These are phyloP conservation scores for Aureobasidium melanogenum DNA, from an alignment of 2,329 filamentous ascomycete genomes.

Conservation along the genomic window DNA sequence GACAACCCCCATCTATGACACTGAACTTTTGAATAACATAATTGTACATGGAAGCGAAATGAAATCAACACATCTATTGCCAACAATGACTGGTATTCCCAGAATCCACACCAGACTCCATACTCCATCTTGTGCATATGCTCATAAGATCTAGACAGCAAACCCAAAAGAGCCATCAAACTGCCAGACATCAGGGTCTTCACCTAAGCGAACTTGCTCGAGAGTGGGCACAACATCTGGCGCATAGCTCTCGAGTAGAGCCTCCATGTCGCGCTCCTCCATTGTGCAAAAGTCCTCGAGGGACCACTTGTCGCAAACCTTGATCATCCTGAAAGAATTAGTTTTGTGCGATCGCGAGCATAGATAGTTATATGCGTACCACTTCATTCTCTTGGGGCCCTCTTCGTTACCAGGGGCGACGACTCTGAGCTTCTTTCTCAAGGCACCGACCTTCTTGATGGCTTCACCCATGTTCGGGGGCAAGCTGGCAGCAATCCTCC, in stretches of 20 bases:
- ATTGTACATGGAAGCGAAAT: background rate
- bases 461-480: conserved; percentile 76
- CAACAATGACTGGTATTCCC: background rate
- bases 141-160: background rate
- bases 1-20: background rate
- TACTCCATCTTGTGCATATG: background rate
- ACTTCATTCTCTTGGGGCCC: conserved; percentile 81
- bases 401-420: conserved; percentile 64
- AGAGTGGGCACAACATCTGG: conserved; percentile 36
- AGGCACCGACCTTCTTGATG: conserved; percentile 71
- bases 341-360: background rate
- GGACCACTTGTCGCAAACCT: conserved; percentile 78
- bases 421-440: conserved; percentile 70
- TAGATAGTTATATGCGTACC: conserved; percentile 42
- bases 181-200: conserved; percentile 20
- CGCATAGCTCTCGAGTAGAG: conserved; percentile 66
- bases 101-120: background rate
- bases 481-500: conserved; percentile 67
- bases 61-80: background rate
- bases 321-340: conserved; percentile 63
- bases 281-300: conserved; percentile 78
- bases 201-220: conserved; percentile 33
- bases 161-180: conserved; percentile 42
- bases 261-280: conserved; percentile 72
- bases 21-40: background rate